Evolutionary conservation across 2,329 filamentous ascomycete species (phyloP).

Genomic region (Aspergillus udagawae): DNA sequence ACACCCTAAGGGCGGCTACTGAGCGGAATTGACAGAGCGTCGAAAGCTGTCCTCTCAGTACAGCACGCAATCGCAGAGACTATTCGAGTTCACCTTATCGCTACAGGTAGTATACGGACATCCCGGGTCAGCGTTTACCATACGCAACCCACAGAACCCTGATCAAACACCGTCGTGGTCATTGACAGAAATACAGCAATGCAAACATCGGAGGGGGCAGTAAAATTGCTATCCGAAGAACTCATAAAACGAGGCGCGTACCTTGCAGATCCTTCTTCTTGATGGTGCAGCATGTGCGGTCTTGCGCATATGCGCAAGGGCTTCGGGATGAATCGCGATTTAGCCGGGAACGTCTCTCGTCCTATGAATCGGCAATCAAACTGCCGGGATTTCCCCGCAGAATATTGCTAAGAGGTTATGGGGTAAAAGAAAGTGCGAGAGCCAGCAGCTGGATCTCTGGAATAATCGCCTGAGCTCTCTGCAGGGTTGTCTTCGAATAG

Average conservation of each 20-base stretch:
- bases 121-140: neutral
- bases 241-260: neutral
- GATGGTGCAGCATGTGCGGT: neutral
- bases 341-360: conserved; percentile 2
- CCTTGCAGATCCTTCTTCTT: conserved; percentile 4
- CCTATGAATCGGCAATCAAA: neutral
- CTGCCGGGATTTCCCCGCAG: neutral
- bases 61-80: neutral
- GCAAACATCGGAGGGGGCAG: neutral
- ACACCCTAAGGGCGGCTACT: neutral
- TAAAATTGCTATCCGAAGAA: neutral
- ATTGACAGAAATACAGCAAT: neutral
- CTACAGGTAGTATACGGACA: neutral
- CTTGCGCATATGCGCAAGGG: neutral
- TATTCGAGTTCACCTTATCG: neutral
- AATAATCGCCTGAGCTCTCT: neutral
- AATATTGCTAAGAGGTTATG: neutral
- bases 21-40: neutral
- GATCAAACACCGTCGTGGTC: neutral
- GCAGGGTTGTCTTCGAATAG: neutral
- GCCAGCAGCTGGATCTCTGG: neutral
- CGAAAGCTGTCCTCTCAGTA: too few relatives aligned
- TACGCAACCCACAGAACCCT: neutral
- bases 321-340: neutral
- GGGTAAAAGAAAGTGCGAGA: neutral